Evolutionary conservation across 192 early-diverging fungal species (phyloP).

Genomic region (Globomyces pollinis-pini): DNA sequence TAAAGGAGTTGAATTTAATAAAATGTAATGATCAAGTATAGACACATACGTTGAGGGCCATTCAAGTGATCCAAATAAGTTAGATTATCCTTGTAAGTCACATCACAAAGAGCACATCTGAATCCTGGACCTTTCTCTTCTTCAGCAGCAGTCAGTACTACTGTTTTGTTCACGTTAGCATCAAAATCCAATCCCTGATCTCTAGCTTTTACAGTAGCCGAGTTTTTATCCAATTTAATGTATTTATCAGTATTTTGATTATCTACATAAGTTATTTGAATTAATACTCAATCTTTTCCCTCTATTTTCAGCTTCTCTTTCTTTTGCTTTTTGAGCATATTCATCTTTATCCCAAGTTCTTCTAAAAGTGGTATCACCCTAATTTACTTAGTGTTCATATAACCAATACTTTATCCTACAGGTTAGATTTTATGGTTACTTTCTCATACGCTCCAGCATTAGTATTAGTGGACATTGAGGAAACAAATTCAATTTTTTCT

Average conservation of each 20-base stretch:
- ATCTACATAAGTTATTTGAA: neutral
- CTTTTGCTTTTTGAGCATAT: slow-evolving; percentile 58
- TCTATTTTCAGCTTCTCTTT: slow-evolving; percentile 43
- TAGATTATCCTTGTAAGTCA: slow-evolving; percentile 80
- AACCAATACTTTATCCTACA: neutral
- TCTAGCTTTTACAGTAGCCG: slow-evolving; percentile 28
- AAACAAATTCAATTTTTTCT: slow-evolving; percentile 3
- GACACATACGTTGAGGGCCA: slow-evolving; percentile 66
- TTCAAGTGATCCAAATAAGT: slow-evolving; percentile 91
- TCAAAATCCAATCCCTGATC: slow-evolving; percentile 62
- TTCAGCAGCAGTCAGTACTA: slow-evolving; percentile 60
- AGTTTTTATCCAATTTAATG: slow-evolving; percentile 32
- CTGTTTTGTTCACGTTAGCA: slow-evolving; percentile 69
- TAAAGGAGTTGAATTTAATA: neutral
- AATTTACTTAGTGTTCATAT: too few species aligned
- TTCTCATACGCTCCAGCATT: slow-evolving; percentile 3
- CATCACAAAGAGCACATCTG: slow-evolving; percentile 84
- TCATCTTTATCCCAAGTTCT: slow-evolving; percentile 65
- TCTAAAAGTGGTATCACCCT: slow-evolving; percentile 45
- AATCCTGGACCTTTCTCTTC: slow-evolving; percentile 71
- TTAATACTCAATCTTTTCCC: slow-evolving; percentile 4
- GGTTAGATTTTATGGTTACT: neutral
- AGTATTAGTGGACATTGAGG: too few species aligned
- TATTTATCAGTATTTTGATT: slow-evolving; percentile 18
- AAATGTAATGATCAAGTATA: neutral